Conservation (phyloP, 495 filamentous ascomycete species). For the Lophium mytilinum region DNA sequence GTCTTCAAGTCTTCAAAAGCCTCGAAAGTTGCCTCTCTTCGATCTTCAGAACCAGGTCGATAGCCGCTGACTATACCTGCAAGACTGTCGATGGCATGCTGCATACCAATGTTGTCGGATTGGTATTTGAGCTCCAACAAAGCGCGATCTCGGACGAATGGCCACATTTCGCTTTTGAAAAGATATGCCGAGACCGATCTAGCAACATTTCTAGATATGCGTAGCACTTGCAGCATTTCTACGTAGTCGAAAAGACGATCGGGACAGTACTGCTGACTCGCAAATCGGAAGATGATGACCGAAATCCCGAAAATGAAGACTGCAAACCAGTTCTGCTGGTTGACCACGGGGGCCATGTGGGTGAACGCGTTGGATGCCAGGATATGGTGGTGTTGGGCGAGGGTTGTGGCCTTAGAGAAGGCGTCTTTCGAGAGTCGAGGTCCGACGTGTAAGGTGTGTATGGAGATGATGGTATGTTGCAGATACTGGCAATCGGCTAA, state of each 20-base stretch:
- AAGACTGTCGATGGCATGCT: no score
- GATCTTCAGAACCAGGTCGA: no score
- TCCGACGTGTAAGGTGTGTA: not conserved
- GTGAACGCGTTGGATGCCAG: no score
- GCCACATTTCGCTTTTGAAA: not conserved
- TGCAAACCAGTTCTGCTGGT: not conserved
- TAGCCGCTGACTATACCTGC: no score
- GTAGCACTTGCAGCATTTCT: not conserved
- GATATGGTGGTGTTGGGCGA: no score
- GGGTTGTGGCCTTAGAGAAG: no score
- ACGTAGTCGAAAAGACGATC: not conserved
- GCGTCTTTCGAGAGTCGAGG: not conserved
- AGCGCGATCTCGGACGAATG: no score
- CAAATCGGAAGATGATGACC: constrained; percentile 3
- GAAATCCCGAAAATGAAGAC: constrained; percentile 1
- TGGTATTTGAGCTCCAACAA: no score
- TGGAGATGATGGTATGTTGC: not conserved
- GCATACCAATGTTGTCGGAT: no score
- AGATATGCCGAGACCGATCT: not conserved
- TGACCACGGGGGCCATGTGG: not conserved
- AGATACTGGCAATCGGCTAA: not conserved
- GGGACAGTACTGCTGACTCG: not conserved
- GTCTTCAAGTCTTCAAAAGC: no score
- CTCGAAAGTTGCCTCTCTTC: no score
- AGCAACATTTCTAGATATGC: not conserved